Evolutionary conservation across 1,284 basidiomycete genomes (phyloP), one percentile per base, ranked within the genome.

Genomic region (Phylloporus sp.): DNA sequence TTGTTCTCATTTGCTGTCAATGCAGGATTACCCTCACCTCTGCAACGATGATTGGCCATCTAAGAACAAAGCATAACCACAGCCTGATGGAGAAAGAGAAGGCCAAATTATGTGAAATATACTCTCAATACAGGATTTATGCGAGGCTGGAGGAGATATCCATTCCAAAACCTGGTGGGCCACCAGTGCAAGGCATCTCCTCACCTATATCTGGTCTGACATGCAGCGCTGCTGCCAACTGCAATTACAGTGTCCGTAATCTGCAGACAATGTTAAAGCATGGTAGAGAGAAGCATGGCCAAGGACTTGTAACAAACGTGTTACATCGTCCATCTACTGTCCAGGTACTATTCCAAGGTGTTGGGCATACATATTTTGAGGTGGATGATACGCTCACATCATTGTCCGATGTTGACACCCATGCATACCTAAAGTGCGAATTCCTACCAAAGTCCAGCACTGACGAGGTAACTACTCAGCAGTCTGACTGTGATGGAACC

Each of bases 241-340:
- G 64, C 56, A 17, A 24, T 10, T 66, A 66, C 31, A 66, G 59
- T 4, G 44, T 66, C 6, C 5, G 28, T 5, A 51, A 66, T 26
- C 6, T 58, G 2, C 59, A 62, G 15, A 56, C 53, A 0, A 40
- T 66, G 47, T 10, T 66, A 5, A 65, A 32, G 53, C 60, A 66
- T 20, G 31, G 56, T 2, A n/a, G 8, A 42, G 64, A 40, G 32
- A 37, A 49, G 31, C 54, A 66, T 8, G 52, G 49, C 5, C 28
- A 22, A 44, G 53, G 53, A 11, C 34, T 59, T 28, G 4, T 32
- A 53, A 31, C 26, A 20, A 37, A 39, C 17, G 12, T 6, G 20
- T 7, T 2, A 20, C 32, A 37, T 39, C 40, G 42, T 24, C 18
- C 10, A 6, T 58, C 55, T 4, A 46, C 13, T 2, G 6, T 62